phyloP scores from a whole-genome alignment of 805 yeast species.

The Hagleromyces aurorensis region DNA sequence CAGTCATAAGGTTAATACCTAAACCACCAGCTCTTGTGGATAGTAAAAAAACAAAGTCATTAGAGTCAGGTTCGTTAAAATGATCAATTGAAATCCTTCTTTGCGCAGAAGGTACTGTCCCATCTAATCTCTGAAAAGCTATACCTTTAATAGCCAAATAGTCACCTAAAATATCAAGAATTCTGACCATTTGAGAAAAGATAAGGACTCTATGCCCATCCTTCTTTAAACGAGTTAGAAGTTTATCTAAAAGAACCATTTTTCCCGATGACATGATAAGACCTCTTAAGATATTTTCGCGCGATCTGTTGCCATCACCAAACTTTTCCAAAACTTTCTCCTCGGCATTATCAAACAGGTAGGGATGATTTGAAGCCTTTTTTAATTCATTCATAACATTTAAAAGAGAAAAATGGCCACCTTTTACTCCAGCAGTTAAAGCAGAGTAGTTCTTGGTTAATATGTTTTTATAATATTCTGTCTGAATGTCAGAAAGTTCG shows the following conservation, averaged over 20 bases:
- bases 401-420: conserved; percentile 72
- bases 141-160: conserved; percentile 81
- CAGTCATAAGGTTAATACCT: conserved; percentile 98
- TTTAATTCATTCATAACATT: conserved; percentile 94
- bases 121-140: conserved; percentile 88
- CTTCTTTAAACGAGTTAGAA: conserved; percentile 70
- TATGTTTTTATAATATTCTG: conserved; percentile 89
- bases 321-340: conserved; percentile 64
- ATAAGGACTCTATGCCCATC: conserved; percentile 96
- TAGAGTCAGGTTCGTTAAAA: conserved; percentile 87
- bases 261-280: conserved; percentile 96
- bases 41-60: conserved; percentile 81
- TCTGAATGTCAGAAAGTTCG: conserved; percentile 90
- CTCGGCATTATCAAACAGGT: conserved; percentile 89
- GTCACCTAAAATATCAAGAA: conserved; percentile 91
- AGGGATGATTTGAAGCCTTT: conserved; percentile 96
- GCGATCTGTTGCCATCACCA: conserved; percentile 45
- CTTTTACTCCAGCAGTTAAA: conserved; percentile 72
- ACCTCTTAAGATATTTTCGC: conserved; percentile 82
- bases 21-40: conserved; percentile 98
- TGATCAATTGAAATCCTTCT: conserved; percentile 94
- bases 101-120: conserved; percentile 91
- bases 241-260: conserved; percentile 90
- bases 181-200: conserved; percentile 95
- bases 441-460: conserved; percentile 90